Evolutionary conservation across 1,284 basidiomycete species (phyloP).

Genomic region (Cutaneotrichosporon mucoides): DNA sequence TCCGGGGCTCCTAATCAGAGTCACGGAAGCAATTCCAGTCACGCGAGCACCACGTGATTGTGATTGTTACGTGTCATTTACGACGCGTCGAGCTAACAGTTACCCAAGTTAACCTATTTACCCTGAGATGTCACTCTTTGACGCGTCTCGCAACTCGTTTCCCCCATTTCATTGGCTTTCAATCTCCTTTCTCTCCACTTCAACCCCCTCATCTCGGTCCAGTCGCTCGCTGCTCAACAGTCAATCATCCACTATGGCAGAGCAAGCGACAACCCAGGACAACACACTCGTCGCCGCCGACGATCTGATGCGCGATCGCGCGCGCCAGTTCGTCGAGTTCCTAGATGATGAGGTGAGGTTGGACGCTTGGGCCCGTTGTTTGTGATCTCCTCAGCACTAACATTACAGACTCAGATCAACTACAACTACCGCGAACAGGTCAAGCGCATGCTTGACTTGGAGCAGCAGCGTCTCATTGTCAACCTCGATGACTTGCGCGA

Average conservation of each 20-base stretch:
- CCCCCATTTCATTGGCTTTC: neutral
- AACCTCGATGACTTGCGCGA: conserved; percentile 96
- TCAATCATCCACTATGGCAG: conserved; percentile 30
- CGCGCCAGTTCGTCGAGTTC: conserved; percentile 81
- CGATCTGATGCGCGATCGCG: conserved; percentile 68
- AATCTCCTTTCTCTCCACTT: neutral
- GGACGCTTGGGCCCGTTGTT: conserved; percentile 23
- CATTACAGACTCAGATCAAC: conserved; percentile 36
- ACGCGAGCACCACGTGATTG: neutral
- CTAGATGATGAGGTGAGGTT: conserved; percentile 66
- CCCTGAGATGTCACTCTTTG: conserved; percentile 1
- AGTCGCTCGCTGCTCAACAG: too few species aligned
- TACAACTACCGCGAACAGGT: conserved; percentile 84
- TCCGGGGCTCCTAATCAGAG: neutral
- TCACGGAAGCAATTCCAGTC: neutral
- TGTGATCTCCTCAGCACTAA: neutral
- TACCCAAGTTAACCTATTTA: too few species aligned
- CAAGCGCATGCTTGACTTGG: conserved; percentile 74
- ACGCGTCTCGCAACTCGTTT: neutral
- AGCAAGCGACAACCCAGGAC: conserved; percentile 33
- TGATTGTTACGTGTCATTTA: neutral
- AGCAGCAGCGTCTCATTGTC: conserved; percentile 84
- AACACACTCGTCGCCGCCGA: conserved; percentile 52
- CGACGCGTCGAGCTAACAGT: neutral
- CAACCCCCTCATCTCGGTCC: neutral